These are phyloP conservation scores for Gentiana macrophylla DNA, from an alignment of 257 asterid species.

Conservation along the genomic window DNA sequence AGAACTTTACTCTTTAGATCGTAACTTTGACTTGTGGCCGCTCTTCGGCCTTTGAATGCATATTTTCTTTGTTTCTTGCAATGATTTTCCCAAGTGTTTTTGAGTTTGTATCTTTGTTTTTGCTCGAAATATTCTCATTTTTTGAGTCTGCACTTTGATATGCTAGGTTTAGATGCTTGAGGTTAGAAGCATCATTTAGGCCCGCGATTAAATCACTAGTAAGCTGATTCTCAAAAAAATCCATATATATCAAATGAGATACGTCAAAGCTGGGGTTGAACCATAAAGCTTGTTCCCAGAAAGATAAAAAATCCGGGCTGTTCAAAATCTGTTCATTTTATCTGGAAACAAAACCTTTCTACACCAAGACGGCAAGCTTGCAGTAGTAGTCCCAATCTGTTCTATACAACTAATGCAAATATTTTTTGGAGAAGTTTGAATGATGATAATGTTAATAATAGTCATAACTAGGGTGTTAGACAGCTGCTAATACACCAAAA, in stretches of 20 bases:
- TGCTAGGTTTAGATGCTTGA: slow-evolving; percentile 72
- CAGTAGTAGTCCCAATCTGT: slow-evolving; percentile 8
- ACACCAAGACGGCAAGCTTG: slow-evolving; percentile 43
- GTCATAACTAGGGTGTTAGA: slow-evolving; percentile 46
- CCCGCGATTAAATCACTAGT: slow-evolving; percentile 58
- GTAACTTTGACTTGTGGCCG: no score
- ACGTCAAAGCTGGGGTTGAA: slow-evolving; percentile 41
- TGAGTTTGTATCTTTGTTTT: no score
- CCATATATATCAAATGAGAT: slow-evolving; percentile 60
- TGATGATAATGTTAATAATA: slow-evolving; percentile 7
- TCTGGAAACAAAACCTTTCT: slow-evolving; percentile 36
- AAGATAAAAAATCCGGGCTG: slow-evolving; percentile 36
- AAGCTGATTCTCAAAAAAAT: slow-evolving; percentile 65
- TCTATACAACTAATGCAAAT: slow-evolving; percentile 31
- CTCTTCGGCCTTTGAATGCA: no score
- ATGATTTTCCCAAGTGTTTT: no score
- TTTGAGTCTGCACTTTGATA: slow-evolving; percentile 29
- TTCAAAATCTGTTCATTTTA: slow-evolving; percentile 22
- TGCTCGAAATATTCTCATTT: no score
- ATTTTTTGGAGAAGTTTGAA: slow-evolving; percentile 5
- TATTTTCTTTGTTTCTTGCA: no score
- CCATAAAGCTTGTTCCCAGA: slow-evolving; percentile 53
- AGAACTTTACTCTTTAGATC: no score
- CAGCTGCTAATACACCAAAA: slow-evolving; percentile 26
- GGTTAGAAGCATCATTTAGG: slow-evolving; percentile 37